Base-by-base conservation (phyloP, 495 filamentous ascomycete genomes). In the Penicillium cinerascens region DNA sequence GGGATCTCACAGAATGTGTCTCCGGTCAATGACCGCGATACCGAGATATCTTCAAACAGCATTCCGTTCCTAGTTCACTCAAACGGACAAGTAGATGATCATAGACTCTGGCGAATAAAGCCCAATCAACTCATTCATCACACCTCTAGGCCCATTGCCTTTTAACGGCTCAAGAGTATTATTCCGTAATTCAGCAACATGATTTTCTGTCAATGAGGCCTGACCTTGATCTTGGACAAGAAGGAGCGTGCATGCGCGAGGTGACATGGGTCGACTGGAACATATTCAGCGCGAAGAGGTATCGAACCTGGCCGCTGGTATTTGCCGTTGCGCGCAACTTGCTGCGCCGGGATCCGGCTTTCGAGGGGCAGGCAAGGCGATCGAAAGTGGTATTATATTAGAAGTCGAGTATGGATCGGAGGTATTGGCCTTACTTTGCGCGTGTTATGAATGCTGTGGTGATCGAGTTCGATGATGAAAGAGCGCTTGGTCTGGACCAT, bases 1-100 rank as follows among this genome's bases (percentile, higher is more conserved):
- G 73, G 73, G 23, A 81, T 73, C 5, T 76, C 58, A 54, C 77
- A 79, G 56, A 81, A 80, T 2, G 70, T 58, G 58, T 81, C 74
- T 13, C 78, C 78, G 8, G 50, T 64, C 48, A 82, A 67, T 29
- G 57, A 67, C 43, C 79, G 72, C 11, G 75, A 75, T 20, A 16
- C 26, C 26, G 11, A 29, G 26, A 76, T 62, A 54, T 82, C 79
- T 56, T 79, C 78, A 58, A 81, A 81, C 17, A 66, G 69, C 3
- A 54, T 54, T 3, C 63, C 71, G 18, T 64, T 59, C 55, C 68
- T 68, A 18, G 65, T 69, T 77, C 79, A 82, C 58, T 81, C 79
- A 69, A 82, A 77, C 8, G 66, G 75, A 58, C 79, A 82, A 4
- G 67, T 70, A 81, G 33, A 80, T 56, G 11, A 81, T 58, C 1